Evolutionary conservation across 1,139 yeast species (phyloP).

Genomic region (Hanseniaspora uvarum): DNA sequence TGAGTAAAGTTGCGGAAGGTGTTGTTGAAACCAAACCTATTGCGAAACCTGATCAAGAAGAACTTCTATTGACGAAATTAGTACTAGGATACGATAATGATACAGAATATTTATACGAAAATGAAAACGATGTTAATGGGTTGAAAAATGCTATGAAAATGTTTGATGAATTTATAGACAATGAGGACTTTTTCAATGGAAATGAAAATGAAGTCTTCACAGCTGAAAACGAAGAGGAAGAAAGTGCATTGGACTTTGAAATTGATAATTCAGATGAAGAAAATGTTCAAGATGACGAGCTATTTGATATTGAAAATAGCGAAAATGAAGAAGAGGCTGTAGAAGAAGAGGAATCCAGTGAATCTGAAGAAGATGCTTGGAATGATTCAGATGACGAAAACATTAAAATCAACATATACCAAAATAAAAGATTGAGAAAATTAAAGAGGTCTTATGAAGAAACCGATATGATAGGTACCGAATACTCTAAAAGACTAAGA

Average conservation of each 20-base stretch:
- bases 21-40: conserved; percentile 20
- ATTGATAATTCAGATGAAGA: conserved; percentile 33
- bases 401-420: conserved; percentile 48
- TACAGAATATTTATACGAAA: conserved; percentile 45
- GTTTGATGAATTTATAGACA: conserved; percentile 37
- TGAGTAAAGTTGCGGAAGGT: conserved; percentile 3
- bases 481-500: conserved; percentile 64
- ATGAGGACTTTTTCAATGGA: conserved; percentile 19
- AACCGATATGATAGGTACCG: conserved; percentile 47
- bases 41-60: conserved; percentile 77
- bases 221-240: conserved; percentile 31
- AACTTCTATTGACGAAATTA: conserved; percentile 61
- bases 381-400: conserved; percentile 84
- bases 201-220: conserved; percentile 21
- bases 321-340: conserved; percentile 29
- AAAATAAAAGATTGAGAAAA: conserved; percentile 57
- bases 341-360: conserved; percentile 30
- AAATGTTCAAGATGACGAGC: conserved; percentile 26
- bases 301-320: conserved; percentile 21
- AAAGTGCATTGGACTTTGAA: conserved; percentile 29
- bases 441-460: conserved; percentile 59
- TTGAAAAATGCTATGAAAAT: conserved; percentile 45
- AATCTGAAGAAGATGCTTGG: conserved; percentile 59
- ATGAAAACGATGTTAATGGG: conserved; percentile 52
- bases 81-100: conserved; percentile 42